Evolutionary conservation across 345 rosid genomes (phyloP).

Genomic region (Gossypium bickii): DNA sequence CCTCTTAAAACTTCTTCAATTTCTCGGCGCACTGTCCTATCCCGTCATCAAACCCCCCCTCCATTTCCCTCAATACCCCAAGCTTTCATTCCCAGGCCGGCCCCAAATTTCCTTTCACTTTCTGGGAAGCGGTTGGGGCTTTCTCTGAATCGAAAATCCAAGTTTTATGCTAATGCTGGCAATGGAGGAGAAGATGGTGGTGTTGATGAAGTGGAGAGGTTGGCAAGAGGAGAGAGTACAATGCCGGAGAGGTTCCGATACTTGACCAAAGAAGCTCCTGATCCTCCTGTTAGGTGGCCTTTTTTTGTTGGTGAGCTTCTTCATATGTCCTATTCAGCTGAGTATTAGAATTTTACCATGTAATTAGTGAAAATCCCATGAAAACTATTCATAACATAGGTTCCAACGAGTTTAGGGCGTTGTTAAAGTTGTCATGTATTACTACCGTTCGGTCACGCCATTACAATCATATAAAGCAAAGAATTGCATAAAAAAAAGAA

Average conservation of each 20-base stretch:
- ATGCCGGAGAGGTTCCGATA: slow-evolving; percentile 86
- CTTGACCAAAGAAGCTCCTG: slow-evolving; percentile 76
- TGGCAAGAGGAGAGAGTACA: slow-evolving; percentile 68
- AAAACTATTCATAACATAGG: too few relatives aligned
- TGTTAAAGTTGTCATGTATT: too few relatives aligned
- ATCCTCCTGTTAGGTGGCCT: slow-evolving; percentile 68
- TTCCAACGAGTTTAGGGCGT: too few relatives aligned
- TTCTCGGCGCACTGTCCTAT: slow-evolving; percentile 14
- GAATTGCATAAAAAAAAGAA: background rate
- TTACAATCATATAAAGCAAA: background rate
- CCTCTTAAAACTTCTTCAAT: slow-evolving; percentile 13
- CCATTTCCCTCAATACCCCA: slow-evolving; percentile 11
- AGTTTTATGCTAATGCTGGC: slow-evolving; percentile 35
- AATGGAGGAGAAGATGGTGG: slow-evolving; percentile 25
- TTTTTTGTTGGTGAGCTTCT: slow-evolving; percentile 67
- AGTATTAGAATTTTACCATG: background rate
- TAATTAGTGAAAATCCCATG: background rate
- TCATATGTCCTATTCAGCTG: background rate
- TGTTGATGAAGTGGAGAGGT: slow-evolving; percentile 45
- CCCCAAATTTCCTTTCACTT: background rate
- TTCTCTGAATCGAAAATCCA: slow-evolving; percentile 15
- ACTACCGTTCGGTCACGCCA: too few relatives aligned
- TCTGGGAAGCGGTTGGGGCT: slow-evolving; percentile 16
- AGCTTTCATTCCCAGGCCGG: background rate
- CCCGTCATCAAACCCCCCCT: background rate